Conservation (phyloP, 495 filamentous ascomycete genomes). For the Parathielavia appendiculata region DNA sequence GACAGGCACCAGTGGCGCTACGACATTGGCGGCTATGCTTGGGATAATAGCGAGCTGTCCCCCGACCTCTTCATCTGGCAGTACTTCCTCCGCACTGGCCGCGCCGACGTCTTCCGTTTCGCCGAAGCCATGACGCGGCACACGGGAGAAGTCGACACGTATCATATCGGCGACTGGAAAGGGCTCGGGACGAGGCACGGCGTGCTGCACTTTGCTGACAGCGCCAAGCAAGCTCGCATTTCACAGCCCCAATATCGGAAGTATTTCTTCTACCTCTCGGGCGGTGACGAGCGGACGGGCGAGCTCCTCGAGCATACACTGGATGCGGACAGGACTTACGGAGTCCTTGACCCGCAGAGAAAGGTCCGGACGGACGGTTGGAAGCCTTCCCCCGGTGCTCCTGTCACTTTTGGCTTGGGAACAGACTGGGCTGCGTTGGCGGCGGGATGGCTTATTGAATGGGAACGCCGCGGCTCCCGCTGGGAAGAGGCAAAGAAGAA, state of each 20-base stretch:
- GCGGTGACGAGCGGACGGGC: slow-evolving; percentile 8
- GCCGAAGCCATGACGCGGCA: slow-evolving; percentile 5
- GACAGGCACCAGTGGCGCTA: slow-evolving; percentile 5
- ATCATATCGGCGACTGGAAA: slow-evolving; percentile 4
- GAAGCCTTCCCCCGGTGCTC: background rate
- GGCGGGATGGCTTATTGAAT: slow-evolving; percentile 1
- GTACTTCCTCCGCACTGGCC: slow-evolving; percentile 7
- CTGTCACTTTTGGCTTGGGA: slow-evolving; percentile 2
- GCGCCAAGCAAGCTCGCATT: slow-evolving; percentile 8
- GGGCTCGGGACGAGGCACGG: slow-evolving; percentile 7
- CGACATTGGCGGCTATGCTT: slow-evolving; percentile 5
- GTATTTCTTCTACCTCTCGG: slow-evolving; percentile 5
- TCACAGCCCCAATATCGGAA: slow-evolving; percentile 1
- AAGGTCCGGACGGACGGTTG: slow-evolving; percentile 6
- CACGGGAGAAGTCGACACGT: slow-evolving; percentile 2
- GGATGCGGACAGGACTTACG: slow-evolving; percentile 4
- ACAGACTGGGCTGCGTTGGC: slow-evolving; percentile 7
- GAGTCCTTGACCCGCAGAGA: background rate
- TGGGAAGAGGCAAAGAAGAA: slow-evolving; percentile 4
- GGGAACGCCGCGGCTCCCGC: slow-evolving; percentile 5
- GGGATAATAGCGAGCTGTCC: slow-evolving; percentile 6
- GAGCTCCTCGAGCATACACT: slow-evolving; percentile 5
- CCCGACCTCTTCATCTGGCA: slow-evolving; percentile 4
- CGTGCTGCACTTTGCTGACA: slow-evolving; percentile 6
- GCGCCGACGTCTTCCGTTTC: slow-evolving; percentile 6